Evolutionary conservation across 2,329 filamentous ascomycete species (phyloP), one percentile per base, ranked within the genome.

Genomic region (Alternaria rosae): DNA sequence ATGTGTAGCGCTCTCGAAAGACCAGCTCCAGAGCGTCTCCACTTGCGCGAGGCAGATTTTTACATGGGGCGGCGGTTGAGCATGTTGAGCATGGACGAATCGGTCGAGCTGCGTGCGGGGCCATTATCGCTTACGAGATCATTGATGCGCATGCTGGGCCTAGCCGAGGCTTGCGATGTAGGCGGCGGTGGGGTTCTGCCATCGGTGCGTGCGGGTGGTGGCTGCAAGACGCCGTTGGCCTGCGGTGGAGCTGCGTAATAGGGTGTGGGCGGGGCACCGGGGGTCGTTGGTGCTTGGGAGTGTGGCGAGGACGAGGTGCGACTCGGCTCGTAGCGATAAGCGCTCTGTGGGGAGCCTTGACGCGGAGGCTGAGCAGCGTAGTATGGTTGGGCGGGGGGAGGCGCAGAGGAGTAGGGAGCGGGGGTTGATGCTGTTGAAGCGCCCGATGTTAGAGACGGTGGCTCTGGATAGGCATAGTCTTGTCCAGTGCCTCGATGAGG

Each of bases 371-470:
- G 76, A 13, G 74, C 61, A 54, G 73, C 67, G 68, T 82, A 81
- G 70, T 82, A 83, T 28, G 80, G 80, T 56, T 79, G 76, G 52
- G 76, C 73, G 41, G 72, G 73, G 10, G 73, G 74, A 50, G 77
- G 75, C 20, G 74, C 76, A 57, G 78, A 75, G 44, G 80, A 73
- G 69, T 81, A 82, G 6, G 79, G 78, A 20, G 77, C 69, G 63
- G 72, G 71, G 51, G 81, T 81, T 59, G 78, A 79, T 68, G 80
- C 78, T 78, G 80, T 82, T 76, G 79, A 81, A 73, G 79, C 80
- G 77, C 76, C 76, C 67, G 78, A 76, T 66, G 80, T 82, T 75
- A 82, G 77, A 79, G 74, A 76, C 59, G 77, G 75, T 66, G 80
- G 79, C 70, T 83, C 81, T 71, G 79, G 76, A 70, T 82, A 82